phyloP scores from a whole-genome alignment of 192 early-diverging fungal species.

The Coemansia sp. region DNA sequence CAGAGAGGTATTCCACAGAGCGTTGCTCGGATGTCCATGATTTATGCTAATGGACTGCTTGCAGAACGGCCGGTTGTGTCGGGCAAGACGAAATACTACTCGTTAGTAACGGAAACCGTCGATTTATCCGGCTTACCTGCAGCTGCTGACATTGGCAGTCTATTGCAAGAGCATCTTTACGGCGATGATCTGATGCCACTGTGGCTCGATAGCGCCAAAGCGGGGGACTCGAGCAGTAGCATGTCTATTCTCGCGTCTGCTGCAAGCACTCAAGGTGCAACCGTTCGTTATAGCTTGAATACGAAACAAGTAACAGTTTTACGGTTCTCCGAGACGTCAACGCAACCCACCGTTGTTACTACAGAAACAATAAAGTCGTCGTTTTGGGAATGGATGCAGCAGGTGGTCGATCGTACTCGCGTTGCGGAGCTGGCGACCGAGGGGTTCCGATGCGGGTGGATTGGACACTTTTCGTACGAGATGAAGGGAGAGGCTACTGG shows the following conservation, averaged over 20 bases:
- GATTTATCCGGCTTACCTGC: background rate
- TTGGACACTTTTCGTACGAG: conserved; percentile 94
- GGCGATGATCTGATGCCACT: conserved; percentile 43
- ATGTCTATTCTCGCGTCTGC: conserved; percentile 43
- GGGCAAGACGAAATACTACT: background rate
- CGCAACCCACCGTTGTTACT: background rate
- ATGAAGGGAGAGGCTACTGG: conserved; percentile 74
- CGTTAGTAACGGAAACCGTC: background rate
- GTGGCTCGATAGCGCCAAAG: conserved; percentile 70
- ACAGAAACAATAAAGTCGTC: conserved; percentile 2
- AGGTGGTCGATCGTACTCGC: conserved; percentile 27
- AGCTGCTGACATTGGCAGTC: background rate
- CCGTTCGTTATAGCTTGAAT: conserved; percentile 29
- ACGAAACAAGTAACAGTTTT: conserved; percentile 7
- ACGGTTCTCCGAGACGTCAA: background rate
- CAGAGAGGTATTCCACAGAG: background rate
- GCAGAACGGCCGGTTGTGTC: background rate
- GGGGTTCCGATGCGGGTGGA: conserved; percentile 80
- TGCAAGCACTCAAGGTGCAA: conserved; percentile 14
- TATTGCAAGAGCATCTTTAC: conserved; percentile 25
- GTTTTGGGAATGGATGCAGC: conserved; percentile 74
- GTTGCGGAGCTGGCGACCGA: conserved; percentile 29
- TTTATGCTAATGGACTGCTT: background rate
- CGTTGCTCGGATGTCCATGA: background rate
- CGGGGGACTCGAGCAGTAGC: background rate